Conservation (phyloP, 306 rosid genomes). For the Ziziphus jujuba region DNA sequence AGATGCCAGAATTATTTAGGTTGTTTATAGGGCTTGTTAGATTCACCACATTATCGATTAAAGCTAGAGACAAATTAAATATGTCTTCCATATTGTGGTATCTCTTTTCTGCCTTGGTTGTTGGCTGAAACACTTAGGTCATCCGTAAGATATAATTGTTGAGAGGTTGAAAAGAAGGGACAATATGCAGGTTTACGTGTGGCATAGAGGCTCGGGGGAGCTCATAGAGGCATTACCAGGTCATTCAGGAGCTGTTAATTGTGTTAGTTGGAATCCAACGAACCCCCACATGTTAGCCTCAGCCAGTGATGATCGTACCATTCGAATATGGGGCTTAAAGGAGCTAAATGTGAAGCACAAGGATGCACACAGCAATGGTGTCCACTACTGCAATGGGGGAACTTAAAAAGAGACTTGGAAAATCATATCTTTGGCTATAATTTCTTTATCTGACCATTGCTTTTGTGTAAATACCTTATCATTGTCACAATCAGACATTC, state of each 20-base stretch:
- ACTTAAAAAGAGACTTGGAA: conserved; percentile 38
- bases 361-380: conserved; percentile 65
- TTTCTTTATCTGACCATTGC: conserved; percentile 57
- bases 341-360: conserved; percentile 54
- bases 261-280: conserved; percentile 95
- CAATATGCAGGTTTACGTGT: conserved; percentile 70
- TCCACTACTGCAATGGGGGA: conserved; percentile 85
- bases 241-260: conserved; percentile 93
- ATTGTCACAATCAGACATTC: conserved; percentile 58
- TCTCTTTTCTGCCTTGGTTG: too few relatives aligned
- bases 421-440: conserved; percentile 32
- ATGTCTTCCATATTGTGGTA: too few relatives aligned
- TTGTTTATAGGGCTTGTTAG: not conserved
- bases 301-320: conserved; percentile 91
- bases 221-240: conserved; percentile 75
- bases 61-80: too few relatives aligned
- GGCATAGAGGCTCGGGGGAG: conserved; percentile 82
- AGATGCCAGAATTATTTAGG: not conserved
- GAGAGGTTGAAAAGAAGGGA: too few relatives aligned
- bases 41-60: not conserved
- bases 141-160: too few relatives aligned
- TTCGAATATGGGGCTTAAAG: conserved; percentile 91
- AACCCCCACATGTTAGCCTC: conserved; percentile 98
- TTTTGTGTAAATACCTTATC: conserved; percentile 77
- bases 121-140: too few relatives aligned